Evolutionary conservation across 2,329 filamentous ascomycete species (phyloP).

Genomic region (Trichoderma sp.): DNA sequence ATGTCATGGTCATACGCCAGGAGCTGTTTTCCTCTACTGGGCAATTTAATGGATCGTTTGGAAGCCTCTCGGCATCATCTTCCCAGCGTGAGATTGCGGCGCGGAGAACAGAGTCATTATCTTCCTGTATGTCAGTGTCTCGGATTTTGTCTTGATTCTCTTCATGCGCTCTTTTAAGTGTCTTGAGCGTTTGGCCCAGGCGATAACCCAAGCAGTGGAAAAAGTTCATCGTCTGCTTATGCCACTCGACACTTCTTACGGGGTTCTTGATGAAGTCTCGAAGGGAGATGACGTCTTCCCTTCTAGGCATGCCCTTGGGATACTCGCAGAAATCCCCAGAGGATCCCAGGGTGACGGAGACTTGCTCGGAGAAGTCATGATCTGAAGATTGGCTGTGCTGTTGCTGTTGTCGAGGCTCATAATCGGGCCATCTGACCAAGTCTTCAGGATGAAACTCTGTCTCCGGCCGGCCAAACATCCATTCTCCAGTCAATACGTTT

Average conservation of each 20-base stretch:
- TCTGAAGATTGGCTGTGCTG: not conserved
- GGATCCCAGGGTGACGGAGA: not conserved
- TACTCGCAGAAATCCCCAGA: slow-evolving; percentile 22
- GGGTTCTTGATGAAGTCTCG: slow-evolving; percentile 5
- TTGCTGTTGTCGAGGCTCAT: not conserved
- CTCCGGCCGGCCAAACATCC: slow-evolving; percentile 22
- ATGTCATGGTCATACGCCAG: slow-evolving; percentile 31
- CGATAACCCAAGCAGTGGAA: slow-evolving; percentile 44
- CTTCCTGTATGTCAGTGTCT: slow-evolving; percentile 8
- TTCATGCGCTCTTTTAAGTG: slow-evolving; percentile 28
- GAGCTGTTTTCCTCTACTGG: not conserved
- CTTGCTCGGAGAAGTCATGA: not conserved
- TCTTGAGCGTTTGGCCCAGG: slow-evolving; percentile 43
- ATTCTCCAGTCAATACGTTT: not conserved
- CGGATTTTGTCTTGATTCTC: slow-evolving; percentile 1
- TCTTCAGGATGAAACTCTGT: slow-evolving; percentile 29
- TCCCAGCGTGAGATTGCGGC: slow-evolving; percentile 30
- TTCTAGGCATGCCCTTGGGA: slow-evolving; percentile 15
- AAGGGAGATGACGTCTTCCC: slow-evolving; percentile 24
- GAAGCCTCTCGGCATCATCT: slow-evolving; percentile 29
- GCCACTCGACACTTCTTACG: not conserved
- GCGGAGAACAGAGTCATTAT: slow-evolving; percentile 30
- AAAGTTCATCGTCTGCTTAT: slow-evolving; percentile 29
- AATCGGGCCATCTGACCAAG: slow-evolving; percentile 18
- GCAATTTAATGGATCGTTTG: slow-evolving; percentile 32